Conservation (phyloP, 352 stramenopile genomes). For the Ophiocytium majus region DNA sequence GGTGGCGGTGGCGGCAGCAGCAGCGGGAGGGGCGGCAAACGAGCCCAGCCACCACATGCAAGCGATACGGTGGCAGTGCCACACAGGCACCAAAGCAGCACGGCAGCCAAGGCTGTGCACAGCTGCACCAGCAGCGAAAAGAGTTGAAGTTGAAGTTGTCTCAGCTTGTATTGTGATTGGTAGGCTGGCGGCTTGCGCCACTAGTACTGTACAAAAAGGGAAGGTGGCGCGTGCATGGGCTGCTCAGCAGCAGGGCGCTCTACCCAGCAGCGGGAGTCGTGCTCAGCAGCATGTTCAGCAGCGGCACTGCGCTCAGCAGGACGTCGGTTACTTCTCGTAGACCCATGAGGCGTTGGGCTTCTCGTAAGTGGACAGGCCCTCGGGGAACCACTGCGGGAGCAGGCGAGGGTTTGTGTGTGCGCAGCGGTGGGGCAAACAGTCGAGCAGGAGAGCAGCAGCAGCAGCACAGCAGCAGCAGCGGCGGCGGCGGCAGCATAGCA, state of each 20-base stretch:
- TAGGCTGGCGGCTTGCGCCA: background rate
- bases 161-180: background rate
- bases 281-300: too few relatives aligned
- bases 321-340: conserved; percentile 53
- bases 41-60: background rate
- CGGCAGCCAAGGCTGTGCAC: background rate
- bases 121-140: background rate
- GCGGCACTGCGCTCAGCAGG: too few relatives aligned
- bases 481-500: too few relatives aligned
- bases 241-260: background rate
- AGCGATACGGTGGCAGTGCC: background rate
- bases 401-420: background rate
- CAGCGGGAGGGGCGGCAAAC: background rate
- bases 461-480: too few relatives aligned
- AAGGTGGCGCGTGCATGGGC: background rate
- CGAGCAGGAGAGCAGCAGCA: background rate
- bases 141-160: background rate
- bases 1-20: background rate
- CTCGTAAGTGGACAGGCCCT: conserved; percentile 51
- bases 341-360: conserved; percentile 47
- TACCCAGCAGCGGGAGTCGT: too few relatives aligned
- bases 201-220: background rate
- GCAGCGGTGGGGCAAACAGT: background rate
- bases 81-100: background rate
- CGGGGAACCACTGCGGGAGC: too few relatives aligned